phyloP scores from a whole-genome alignment of 345 rosid species.

The Arabis hirsuta region DNA sequence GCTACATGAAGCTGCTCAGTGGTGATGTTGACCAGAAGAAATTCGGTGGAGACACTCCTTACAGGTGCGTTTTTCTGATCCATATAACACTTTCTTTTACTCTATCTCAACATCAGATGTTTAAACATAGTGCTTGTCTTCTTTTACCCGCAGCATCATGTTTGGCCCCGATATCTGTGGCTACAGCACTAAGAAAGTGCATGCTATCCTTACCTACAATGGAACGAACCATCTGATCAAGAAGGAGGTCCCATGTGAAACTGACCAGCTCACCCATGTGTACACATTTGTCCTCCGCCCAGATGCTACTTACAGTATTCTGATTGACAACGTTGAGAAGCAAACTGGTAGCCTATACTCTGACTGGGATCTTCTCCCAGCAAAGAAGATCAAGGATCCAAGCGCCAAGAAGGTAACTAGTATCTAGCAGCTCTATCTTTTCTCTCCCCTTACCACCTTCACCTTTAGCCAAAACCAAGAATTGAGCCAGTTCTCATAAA shows the following conservation, averaged over 20 bases:
- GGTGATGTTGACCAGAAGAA: conserved; percentile 87
- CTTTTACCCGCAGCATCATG: conserved; percentile 75
- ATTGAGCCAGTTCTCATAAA: not conserved
- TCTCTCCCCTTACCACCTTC: no score
- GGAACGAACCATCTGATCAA: conserved; percentile 80
- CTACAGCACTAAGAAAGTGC: conserved; percentile 95
- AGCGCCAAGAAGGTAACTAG: conserved; percentile 82
- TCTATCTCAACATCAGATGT: not conserved
- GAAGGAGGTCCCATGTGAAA: conserved; percentile 98
- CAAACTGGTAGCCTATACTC: conserved; percentile 88
- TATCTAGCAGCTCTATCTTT: not conserved
- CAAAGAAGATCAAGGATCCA: conserved; percentile 93
- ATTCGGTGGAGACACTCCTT: conserved; percentile 96
- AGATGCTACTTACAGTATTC: conserved; percentile 92
- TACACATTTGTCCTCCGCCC: conserved; percentile 89
- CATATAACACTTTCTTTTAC: not conserved
- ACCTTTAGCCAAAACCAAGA: no score
- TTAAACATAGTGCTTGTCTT: not conserved
- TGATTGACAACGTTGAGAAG: conserved; percentile 94
- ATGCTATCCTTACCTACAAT: conserved; percentile 91
- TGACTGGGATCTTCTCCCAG: conserved; percentile 94
- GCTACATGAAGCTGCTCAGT: conserved; percentile 96
- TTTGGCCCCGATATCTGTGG: conserved; percentile 99
- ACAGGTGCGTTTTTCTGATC: conserved; percentile 56
- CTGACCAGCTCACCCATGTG: conserved; percentile 96